Evolutionary conservation across 2,329 filamentous ascomycete species (phyloP).

Genomic region (Ceratocystis albifundus): DNA sequence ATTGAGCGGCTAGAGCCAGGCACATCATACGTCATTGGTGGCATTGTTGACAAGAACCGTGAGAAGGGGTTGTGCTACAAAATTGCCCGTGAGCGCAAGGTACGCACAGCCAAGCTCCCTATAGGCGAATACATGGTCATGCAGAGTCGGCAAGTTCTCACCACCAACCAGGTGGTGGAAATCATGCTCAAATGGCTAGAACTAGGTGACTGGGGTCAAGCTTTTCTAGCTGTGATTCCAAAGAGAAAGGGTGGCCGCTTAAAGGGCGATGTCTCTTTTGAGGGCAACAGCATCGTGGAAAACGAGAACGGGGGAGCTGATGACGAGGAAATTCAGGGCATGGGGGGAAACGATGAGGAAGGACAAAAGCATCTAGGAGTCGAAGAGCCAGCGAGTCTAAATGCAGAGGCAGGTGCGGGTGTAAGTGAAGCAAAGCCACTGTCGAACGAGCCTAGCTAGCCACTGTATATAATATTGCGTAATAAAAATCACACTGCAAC

Average conservation of each 20-base stretch:
- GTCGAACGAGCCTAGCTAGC: neutral
- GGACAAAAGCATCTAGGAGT: conserved; percentile 10
- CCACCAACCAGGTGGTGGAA: conserved; percentile 92
- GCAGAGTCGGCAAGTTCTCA: conserved; percentile 71
- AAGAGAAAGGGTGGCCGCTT: conserved; percentile 74
- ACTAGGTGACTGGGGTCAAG: conserved; percentile 77
- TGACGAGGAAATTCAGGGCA: conserved; percentile 24
- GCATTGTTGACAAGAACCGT: conserved; percentile 89
- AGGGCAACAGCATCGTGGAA: conserved; percentile 24
- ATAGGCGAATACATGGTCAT: conserved; percentile 95
- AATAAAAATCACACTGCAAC: neutral
- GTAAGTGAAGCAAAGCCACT: conserved; percentile 8
- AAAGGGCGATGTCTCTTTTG: conserved; percentile 31
- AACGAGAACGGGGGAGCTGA: conserved; percentile 28
- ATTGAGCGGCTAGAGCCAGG: conserved; percentile 74
- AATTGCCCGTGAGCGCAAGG: conserved; percentile 58
- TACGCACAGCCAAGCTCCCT: conserved; percentile 81
- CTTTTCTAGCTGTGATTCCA: conserved; percentile 79
- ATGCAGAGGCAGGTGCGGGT: neutral
- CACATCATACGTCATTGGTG: conserved; percentile 85
- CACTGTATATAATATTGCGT: neutral
- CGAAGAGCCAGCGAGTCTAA: conserved; percentile 19
- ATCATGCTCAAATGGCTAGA: conserved; percentile 95
- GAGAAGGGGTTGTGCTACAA: conserved; percentile 92
- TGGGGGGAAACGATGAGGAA: conserved; percentile 15